These are phyloP conservation scores for Trypanosomatidae sp. DNA, from an alignment of 208 protist genomes.

Conservation along the genomic window DNA sequence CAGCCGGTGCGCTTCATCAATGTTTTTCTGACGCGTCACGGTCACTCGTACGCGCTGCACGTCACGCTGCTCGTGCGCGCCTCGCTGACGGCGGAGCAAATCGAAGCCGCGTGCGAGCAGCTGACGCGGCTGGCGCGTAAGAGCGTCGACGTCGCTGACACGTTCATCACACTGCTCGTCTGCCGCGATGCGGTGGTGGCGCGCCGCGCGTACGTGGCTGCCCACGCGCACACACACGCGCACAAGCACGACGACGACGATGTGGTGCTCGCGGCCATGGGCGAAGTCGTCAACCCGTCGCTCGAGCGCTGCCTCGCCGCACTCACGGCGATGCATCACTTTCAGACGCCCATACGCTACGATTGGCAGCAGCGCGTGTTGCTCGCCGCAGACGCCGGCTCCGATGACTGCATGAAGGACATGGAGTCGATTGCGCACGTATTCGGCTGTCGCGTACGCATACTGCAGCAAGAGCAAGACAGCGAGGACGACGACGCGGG, in stretches of 20 bases:
- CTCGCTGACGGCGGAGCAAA: constrained; percentile 12
- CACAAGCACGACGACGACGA: neutral
- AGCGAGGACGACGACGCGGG: too few relatives aligned
- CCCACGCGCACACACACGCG: neutral
- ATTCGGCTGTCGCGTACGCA: constrained; percentile 37
- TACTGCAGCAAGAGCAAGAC: too few relatives aligned
- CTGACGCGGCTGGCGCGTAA: constrained; percentile 32
- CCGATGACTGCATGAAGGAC: constrained; percentile 44
- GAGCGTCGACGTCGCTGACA: constrained; percentile 41
- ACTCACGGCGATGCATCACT: constrained; percentile 42
- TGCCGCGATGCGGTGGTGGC: constrained; percentile 13
- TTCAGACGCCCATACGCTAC: constrained; percentile 24
- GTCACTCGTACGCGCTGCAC: constrained; percentile 63
- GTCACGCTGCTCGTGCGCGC: constrained; percentile 49
- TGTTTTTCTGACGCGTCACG: constrained; percentile 76
- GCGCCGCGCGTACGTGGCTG: constrained; percentile 4
- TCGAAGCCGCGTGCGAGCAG: constrained; percentile 18
- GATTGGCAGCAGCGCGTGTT: constrained; percentile 43
- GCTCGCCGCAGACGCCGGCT: constrained; percentile 8
- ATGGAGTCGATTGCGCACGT: constrained; percentile 34
- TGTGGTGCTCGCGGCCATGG: constrained; percentile 9
- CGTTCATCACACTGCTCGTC: constrained; percentile 25
- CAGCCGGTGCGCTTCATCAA: constrained; percentile 46
- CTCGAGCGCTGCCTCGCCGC: constrained; percentile 21
- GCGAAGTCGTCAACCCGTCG: constrained; percentile 26